A percentile compares a stretch with the other conserved stretches of the same genome.
phyloP scores from a whole-genome alignment of 2,329 filamentous ascomycete species.

The Talaromyces funiculosus region DNA sequence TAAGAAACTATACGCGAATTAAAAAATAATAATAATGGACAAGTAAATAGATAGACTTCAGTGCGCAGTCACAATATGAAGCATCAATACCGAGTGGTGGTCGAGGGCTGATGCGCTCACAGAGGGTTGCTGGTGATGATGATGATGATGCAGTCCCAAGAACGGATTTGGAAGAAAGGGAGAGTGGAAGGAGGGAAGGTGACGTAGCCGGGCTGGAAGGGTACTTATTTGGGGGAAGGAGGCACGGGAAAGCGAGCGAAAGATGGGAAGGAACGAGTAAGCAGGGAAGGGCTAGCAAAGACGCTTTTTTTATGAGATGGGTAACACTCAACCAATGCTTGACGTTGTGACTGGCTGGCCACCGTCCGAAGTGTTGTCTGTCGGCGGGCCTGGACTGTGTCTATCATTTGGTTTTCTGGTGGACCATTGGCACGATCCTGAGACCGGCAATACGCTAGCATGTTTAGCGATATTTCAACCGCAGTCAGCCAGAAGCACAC shows the following conservation, averaged over 20 bases:
- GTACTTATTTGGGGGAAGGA: conserved; percentile 6
- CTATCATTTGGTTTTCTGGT: neutral
- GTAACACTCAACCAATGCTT: neutral
- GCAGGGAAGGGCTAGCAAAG: conserved; percentile 6
- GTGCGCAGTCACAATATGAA: neutral
- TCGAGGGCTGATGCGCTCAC: conserved; percentile 15
- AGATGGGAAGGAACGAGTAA: conserved; percentile 20
- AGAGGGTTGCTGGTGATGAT: neutral
- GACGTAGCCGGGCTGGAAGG: conserved; percentile 35
- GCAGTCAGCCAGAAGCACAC: neutral
- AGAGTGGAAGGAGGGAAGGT: conserved; percentile 25
- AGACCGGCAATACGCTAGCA: neutral
- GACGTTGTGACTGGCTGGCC: conserved; percentile 1
- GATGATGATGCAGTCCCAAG: conserved; percentile 16
- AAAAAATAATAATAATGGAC: conserved; percentile 7
- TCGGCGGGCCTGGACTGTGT: neutral
- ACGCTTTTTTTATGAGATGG: neutral
- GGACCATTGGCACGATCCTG: neutral
- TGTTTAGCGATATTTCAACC: neutral
- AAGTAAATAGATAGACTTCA: neutral
- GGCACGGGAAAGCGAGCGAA: neutral
- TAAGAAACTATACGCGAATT: conserved; percentile 18
- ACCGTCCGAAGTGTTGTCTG: neutral
- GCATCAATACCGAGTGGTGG: conserved; percentile 3
- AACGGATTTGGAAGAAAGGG: conserved; percentile 16